Base-by-base conservation (phyloP, 352 stramenopile species). In the Globisporangium alternatum region DNA sequence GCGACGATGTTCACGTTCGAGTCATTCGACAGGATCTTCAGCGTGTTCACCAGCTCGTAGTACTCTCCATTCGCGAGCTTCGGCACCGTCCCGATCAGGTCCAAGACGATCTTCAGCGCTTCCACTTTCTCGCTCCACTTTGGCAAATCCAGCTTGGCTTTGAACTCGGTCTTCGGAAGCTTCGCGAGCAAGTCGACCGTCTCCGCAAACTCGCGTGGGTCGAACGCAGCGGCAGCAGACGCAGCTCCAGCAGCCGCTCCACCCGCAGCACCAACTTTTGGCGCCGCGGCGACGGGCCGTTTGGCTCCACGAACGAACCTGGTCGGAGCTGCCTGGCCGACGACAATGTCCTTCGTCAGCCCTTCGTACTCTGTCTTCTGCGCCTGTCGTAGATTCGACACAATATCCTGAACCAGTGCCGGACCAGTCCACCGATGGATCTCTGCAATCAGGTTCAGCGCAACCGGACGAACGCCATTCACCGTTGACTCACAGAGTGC, bases 41-140 rank as follows among this genome's bases (percentile, higher is more conserved):
- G 67, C 3, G 81, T 94, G 37, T 83, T 86, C 54, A 96, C 84
- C 12, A 96, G 72, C 66, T 96, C 88, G 64, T 91, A 91, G 66
- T 90, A 96, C 19, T 96, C 88, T 19, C 86, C 88, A 57, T 91
- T 90, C 25, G 86, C 85, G 21, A 96, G 76, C 68, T 96, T 96
- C 5, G 88, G 88, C 21, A 96, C 74, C 5, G 86, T 76, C 1
- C 88, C 88, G 60, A 95, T 90, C 48, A 86, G 37, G 21, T 95
- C 86, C 31, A 96, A 57, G n/a, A 96, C 76, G 64, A 95, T 93
- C 57, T 95, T 91, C 13, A 96, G 61, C 2, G 81, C 86, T 64
- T 85, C 88, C 13, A 96, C 86, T 60, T 95, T 95, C 66, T 92
- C 81, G 43, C 86, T 96, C 88, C 88, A 96, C 62, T 96, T 96